Percentiles rank a stretch among this genome's conserved stretches.
These are phyloP conservation scores for Dactylellina haptotyla DNA, from an alignment of 2,329 filamentous ascomycete species.

Conservation along the genomic window DNA sequence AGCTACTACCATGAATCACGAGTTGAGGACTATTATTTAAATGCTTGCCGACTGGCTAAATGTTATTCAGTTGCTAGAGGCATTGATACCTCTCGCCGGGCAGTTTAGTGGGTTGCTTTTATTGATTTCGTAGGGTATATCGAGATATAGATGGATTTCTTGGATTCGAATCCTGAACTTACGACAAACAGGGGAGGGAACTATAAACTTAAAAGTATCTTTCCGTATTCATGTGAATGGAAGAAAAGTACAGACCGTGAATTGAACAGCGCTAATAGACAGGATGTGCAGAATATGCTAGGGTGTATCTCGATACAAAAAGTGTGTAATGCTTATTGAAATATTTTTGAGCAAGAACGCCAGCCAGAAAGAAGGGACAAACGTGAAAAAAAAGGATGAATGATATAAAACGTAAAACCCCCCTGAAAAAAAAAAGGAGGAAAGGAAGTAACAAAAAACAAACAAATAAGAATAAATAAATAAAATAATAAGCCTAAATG, in stretches of 20 bases:
- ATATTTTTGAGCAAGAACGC: constrained; percentile 5
- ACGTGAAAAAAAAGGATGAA: constrained; percentile 1
- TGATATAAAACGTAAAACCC: neutral
- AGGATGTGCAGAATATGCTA: constrained; percentile 19
- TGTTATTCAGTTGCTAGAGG: no score
- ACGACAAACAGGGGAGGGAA: no score
- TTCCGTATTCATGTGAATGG: no score
- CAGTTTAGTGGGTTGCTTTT: no score
- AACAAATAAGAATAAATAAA: constrained; percentile 2
- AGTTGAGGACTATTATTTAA: no score
- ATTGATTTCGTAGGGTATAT: no score
- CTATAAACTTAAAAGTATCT: neutral
- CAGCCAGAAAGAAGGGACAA: constrained; percentile 1
- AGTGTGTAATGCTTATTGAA: neutral
- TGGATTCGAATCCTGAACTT: no score
- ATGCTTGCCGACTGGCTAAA: no score
- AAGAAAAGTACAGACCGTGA: neutral
- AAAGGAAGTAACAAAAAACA: neutral
- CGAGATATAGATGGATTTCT: no score
- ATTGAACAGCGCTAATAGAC: constrained; percentile 44
- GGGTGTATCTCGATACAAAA: constrained; percentile 3
- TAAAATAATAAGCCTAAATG: neutral
- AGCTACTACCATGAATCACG: no score
- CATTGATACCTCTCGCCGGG: no score
- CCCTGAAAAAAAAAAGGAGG: constrained; percentile 2